phyloP scores from a whole-genome alignment of 371 early-diverging fungal species.

The Syncephalastrum racemosum region DNA sequence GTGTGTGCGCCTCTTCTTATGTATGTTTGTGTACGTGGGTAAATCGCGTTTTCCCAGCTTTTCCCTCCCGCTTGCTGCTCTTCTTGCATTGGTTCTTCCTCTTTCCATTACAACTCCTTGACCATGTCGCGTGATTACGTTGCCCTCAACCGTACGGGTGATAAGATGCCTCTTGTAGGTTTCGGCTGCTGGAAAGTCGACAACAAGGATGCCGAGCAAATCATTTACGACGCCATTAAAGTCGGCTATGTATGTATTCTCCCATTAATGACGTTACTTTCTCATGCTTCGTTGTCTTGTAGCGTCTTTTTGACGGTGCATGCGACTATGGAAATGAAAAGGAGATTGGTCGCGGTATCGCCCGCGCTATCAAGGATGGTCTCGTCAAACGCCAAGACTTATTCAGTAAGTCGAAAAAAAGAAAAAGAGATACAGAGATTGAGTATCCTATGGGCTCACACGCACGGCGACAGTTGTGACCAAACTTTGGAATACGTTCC shows the following conservation, averaged over 20 bases:
- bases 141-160: constrained; percentile 33
- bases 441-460: not conserved
- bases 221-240: constrained; percentile 51
- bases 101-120: too few species aligned
- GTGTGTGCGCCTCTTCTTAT: too few species aligned
- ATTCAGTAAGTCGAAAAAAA: constrained; percentile 30
- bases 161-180: constrained; percentile 43
- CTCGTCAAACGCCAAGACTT: constrained; percentile 60
- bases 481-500: constrained; percentile 69
- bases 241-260: constrained; percentile 24
- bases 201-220: constrained; percentile 27
- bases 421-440: too few species aligned
- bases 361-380: constrained; percentile 49
- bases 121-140: constrained; percentile 5
- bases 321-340: constrained; percentile 63
- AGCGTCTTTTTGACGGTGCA: constrained; percentile 43
- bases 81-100: too few species aligned
- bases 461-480: constrained; percentile 57
- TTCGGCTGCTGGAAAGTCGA: constrained; percentile 40
- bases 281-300: constrained; percentile 13
- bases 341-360: constrained; percentile 64
- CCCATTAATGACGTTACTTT: not conserved
- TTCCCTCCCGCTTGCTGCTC: too few species aligned
- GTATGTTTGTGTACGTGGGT: too few species aligned
- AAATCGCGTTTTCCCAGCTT: too few species aligned